Base-by-base conservation (phyloP, 192 early-diverging fungal genomes). In the Spinellus fusiger region DNA sequence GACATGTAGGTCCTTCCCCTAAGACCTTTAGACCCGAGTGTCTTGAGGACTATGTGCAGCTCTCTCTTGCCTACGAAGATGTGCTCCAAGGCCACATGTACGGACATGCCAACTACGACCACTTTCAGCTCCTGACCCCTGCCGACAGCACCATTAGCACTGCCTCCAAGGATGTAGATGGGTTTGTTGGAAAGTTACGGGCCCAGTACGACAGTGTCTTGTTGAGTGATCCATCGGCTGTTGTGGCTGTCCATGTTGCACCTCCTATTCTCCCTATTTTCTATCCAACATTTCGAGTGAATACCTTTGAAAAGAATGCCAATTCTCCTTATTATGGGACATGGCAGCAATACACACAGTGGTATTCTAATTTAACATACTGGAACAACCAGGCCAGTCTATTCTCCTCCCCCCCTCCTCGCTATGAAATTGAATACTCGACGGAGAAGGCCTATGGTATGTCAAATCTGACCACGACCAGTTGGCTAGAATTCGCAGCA, bases 21-120 rank as follows among this genome's bases (percentile, higher is more conserved):
- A 76, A 74, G 20, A 66, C 74, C 3, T 84, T 78, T 58, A 68
- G 64, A 2, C 35, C 27, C 23, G 62, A 65, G 5, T 84, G 82
- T 16, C 70, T 68, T 53, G 62, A 53, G 16, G 59, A 55, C 10
- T 84, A 84, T 53, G 69, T 66, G 2, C 57, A 48, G 40, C 61
- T 81, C 29, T 60, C 80, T 23, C 46, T 71, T 26, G 61, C 65
- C 38, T 81, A 66, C 59, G 60, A 70, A 31, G 80, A 83, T 44
- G 64, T 83, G 6, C 81, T 86, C 49, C 56, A 73, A 7, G 86
- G 85, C 16, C 87, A 91, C 73, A 63, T 86, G 48, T 91, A 77
- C 56, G 89, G 89, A 5, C 89, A 91, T 61, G 78, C 80, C 64
- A 91, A 91, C 57, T 81, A 86, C 62, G 87, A 91, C 56, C 77